Base-by-base conservation (phyloP, 1,284 basidiomycete genomes). In the Dichomitus squalens region DNA sequence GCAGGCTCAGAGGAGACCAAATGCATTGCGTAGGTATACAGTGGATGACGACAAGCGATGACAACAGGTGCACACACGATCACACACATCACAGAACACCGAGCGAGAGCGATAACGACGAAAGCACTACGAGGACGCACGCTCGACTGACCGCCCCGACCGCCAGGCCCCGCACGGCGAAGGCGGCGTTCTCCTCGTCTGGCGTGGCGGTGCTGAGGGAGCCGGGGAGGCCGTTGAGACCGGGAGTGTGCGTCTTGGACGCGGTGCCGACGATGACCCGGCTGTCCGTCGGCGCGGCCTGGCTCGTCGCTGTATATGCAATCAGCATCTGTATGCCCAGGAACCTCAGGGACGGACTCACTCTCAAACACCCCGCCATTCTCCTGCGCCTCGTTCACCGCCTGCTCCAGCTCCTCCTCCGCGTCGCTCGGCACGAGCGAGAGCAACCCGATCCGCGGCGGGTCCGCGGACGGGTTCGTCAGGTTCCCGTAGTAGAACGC, bases 401-500 rank as follows among this genome's bases (percentile, higher is more conserved):
- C 81, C 4, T 69, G 66, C 53, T 69, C 64, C 41, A 85, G 69
- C 47, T 70, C 66, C 3, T 72, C 70, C 29, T 59, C 68, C 6
- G 85, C 85, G 63, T 87, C 76, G 16, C 61, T 36, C 1, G 86
- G 84, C 2, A 90, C 85, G 1, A 84, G 87, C 12, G 87, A 89
- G 39, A 87, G 64, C 55, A 91, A 79, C 7, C 88, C 88, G 49
- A 91, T 81, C 12, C 82, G 80, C 0, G 88, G 85, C 2, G 82
- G 81, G 66, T 90, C 87, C 49, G 73, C 71, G 0, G 82, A 84
- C 1, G 87, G 87, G 58, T 84, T 76, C 0, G 81, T 81, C 35
- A 89, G 67, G 64, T 88, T 86, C 18, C 87, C 87, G 62, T 81
- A 88, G 68, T 88, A 83, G 68, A 84, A 89, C 18, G 82, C 69